Base-by-base conservation (phyloP, 768 basidiomycete genomes). In the Suillus weaverae region DNA sequence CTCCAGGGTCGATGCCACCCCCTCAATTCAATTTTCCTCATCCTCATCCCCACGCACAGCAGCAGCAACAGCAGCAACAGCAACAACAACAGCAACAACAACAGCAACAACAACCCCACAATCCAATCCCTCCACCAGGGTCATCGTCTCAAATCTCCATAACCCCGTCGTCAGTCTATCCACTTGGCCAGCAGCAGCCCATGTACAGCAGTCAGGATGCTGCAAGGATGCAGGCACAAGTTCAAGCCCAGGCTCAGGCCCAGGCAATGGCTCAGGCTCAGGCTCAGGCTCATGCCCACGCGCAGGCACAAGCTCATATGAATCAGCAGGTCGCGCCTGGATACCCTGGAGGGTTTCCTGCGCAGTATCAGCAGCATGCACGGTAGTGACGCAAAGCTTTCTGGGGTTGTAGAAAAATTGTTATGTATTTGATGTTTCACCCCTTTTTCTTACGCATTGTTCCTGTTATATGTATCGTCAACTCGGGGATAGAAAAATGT, bases 1-100 rank as follows among this genome's bases (percentile, higher is more conserved):
- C 79, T 41, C 80, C 81, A 51, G 84, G 86, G 50, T 81, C 88
- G 39, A 88, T 89, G 84, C 81, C 86, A 5, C 89, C 90, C 4
- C 89, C 89, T 35, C 73, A 83, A 30, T 91, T 88, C 73, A 88
- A 86, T 71, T 91, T 84, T 70, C 85, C 89, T 3, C 88, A 88
- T 65, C 85, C 87, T 46, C 86, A 86, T 65, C 77, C 81, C 18
- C 78, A 81, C n/a, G 71, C 69, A 11, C 80, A 78, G 59, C 84
- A 84, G 50, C 87, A 82, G 62, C 79, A 79, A n/a, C 85, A 80
- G 62, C 80, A 81, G 54, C 83, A 26, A 26, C 84, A 84, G 50
- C 87, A 82, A 61, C 79, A 79, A n/a, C 85, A 80, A 62, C 80
- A 81, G 53, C 83, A 26, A 26, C 77, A 77, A 56, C 75, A 76